Conservation (phyloP, 495 filamentous ascomycete genomes). For the Parathielavia hyrcaniae region DNA sequence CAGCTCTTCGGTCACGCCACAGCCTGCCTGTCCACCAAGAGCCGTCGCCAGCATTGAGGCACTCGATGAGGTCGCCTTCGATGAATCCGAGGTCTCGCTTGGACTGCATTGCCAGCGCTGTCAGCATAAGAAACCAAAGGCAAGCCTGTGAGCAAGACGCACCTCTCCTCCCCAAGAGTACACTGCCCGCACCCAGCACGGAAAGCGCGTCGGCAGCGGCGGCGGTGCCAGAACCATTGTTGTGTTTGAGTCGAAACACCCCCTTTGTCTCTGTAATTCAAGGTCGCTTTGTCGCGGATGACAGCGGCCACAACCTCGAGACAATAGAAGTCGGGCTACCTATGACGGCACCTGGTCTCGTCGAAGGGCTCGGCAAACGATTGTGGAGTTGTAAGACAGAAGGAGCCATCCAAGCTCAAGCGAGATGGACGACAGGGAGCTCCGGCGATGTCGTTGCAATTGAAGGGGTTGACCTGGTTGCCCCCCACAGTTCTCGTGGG, state of each 20-base stretch:
- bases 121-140: conserved; percentile 16
- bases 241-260: background rate
- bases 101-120: conserved; percentile 44
- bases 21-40: conserved; percentile 96
- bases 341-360: conserved; percentile 7
- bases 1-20: conserved; percentile 74
- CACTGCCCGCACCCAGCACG: conserved; percentile 90
- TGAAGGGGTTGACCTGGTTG: conserved; percentile 7
- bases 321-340: background rate
- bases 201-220: conserved; percentile 73
- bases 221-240: conserved; percentile 52
- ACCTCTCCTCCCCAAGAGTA: conserved; percentile 97
- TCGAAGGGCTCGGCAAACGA: conserved; percentile 8
- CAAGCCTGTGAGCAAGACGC: conserved; percentile 22
- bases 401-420: conserved; percentile 7
- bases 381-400: conserved; percentile 8
- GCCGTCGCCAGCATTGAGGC: conserved; percentile 93
- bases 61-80: conserved; percentile 96
- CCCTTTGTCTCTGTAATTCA: background rate
- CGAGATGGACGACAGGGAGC: conserved; percentile 11
- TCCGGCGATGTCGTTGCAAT: background rate
- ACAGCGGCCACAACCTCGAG: background rate
- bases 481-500: conserved; percentile 7
- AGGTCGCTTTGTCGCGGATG: conserved; percentile 1
- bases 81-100: conserved; percentile 93